phyloP scores from a whole-genome alignment of 2,329 filamentous ascomycete species.

The Fusarium austroafricanum region DNA sequence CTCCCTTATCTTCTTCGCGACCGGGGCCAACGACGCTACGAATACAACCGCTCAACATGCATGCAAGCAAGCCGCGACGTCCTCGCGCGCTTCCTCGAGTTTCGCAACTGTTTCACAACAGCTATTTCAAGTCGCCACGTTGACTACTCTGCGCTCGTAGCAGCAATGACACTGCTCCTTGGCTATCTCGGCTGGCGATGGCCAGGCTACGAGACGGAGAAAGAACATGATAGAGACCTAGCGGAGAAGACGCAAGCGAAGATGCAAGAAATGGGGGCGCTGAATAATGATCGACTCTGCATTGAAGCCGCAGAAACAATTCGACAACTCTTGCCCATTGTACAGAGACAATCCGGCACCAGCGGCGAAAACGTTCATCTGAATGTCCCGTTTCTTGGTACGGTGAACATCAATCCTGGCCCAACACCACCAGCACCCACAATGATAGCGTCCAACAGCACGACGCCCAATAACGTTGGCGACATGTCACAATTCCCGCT shows the following conservation, averaged over 20 bases:
- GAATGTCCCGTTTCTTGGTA: slow-evolving; percentile 60
- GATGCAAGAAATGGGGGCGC: slow-evolving; percentile 54
- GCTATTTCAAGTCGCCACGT: slow-evolving; percentile 54
- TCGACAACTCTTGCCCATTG: slow-evolving; percentile 56
- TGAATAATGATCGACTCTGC: slow-evolving; percentile 56
- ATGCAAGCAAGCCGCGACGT: slow-evolving; percentile 64
- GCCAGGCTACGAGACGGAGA: slow-evolving; percentile 40
- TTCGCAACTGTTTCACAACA: slow-evolving; percentile 49
- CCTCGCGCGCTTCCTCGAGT: slow-evolving; percentile 60
- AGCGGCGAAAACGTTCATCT: slow-evolving; percentile 50
- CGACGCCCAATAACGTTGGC: slow-evolving; percentile 20
- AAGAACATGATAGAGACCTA: slow-evolving; percentile 51
- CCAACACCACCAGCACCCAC: slow-evolving; percentile 32
- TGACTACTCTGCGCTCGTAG: slow-evolving; percentile 65
- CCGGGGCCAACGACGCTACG: slow-evolving; percentile 58
- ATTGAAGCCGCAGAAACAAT: slow-evolving; percentile 58
- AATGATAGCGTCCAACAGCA: slow-evolving; percentile 23
- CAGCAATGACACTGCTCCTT: slow-evolving; percentile 62
- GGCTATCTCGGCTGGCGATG: slow-evolving; percentile 59
- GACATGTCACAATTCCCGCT: slow-evolving; percentile 19
- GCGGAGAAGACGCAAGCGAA: slow-evolving; percentile 52
- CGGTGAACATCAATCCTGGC: slow-evolving; percentile 55
- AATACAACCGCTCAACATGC: slow-evolving; percentile 57
- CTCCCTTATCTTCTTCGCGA: slow-evolving; percentile 65
- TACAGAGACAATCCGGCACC: slow-evolving; percentile 45